Evolutionary conservation across 2,329 filamentous ascomycete genomes (phyloP).

Genomic region (Talaromyces albobiverticillius): DNA sequence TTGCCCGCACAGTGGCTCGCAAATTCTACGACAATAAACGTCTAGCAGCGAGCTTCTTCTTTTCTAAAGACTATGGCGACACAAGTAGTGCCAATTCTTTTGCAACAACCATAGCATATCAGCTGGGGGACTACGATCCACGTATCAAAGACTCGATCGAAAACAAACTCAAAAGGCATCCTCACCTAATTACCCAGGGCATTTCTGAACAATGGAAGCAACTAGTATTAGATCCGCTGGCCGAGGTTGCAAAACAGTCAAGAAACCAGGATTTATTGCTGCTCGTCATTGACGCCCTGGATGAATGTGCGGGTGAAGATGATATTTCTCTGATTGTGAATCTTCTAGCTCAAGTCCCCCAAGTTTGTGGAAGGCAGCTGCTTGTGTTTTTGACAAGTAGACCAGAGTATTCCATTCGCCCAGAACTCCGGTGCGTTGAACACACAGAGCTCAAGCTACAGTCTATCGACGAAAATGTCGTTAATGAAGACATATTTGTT

Average conservation of each 20-base stretch:
- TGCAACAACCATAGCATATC: neutral
- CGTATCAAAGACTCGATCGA: neutral
- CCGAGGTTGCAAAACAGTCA: neutral
- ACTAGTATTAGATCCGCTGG: neutral
- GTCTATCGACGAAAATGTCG: too few relatives aligned
- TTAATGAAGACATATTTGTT: too few relatives aligned
- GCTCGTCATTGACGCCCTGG: too few relatives aligned
- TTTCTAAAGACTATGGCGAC: neutral
- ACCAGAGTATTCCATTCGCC: too few relatives aligned
- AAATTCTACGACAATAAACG: conserved; percentile 20
- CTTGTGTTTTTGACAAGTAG: too few relatives aligned
- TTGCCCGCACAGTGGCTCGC: conserved; percentile 19
- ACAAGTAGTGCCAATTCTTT: neutral
- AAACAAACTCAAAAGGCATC: neutral
- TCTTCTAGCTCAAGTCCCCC: too few relatives aligned
- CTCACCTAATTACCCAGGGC: neutral
- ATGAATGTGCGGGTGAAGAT: too few relatives aligned
- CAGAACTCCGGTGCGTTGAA: too few relatives aligned
- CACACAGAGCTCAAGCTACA: too few relatives aligned
- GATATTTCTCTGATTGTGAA: too few relatives aligned
- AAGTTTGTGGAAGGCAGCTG: too few relatives aligned
- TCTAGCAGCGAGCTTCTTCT: neutral
- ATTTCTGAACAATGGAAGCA: neutral
- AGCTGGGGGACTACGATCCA: neutral
- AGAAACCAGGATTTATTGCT: too few relatives aligned